Conservation (phyloP, 2,329 filamentous ascomycete genomes). For the Clonostachys sp. region DNA sequence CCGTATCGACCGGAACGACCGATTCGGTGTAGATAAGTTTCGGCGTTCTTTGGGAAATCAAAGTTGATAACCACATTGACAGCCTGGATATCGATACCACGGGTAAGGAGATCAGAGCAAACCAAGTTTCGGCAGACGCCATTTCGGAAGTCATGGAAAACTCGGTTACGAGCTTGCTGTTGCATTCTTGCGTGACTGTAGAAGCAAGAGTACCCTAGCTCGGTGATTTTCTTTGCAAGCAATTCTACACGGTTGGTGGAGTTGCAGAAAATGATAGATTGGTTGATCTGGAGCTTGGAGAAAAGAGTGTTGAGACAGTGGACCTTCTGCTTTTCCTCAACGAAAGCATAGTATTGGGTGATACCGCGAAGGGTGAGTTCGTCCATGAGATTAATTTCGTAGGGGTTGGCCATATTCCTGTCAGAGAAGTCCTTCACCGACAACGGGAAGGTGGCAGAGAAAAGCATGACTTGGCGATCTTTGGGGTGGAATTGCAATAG, state of each 20-base stretch:
- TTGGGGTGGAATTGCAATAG: constrained; percentile 92
- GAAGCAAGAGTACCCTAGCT: constrained; percentile 98
- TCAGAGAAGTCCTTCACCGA: constrained; percentile 98
- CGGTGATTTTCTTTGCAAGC: constrained; percentile 98
- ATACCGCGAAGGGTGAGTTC: constrained; percentile 97
- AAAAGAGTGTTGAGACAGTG: constrained; percentile 98
- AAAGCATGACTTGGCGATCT: constrained; percentile 98
- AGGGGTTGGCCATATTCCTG: constrained; percentile 93
- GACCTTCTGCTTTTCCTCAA: constrained; percentile 98
- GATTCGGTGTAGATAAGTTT: constrained; percentile 97
- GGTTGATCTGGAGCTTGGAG: constrained; percentile 98
- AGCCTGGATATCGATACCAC: constrained; percentile 98
- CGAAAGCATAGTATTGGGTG: constrained; percentile 98
- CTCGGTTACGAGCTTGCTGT: constrained; percentile 92
- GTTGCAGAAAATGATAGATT: constrained; percentile 99
- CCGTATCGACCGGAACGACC: constrained; percentile 96
- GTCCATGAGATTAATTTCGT: constrained; percentile 99
- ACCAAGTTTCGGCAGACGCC: constrained; percentile 97
- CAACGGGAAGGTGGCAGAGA: constrained; percentile 95
- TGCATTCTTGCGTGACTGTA: constrained; percentile 99
- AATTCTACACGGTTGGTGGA: constrained; percentile 97
- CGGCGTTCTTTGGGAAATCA: constrained; percentile 98
- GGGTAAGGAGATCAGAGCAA: constrained; percentile 93
- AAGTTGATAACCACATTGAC: constrained; percentile 99
- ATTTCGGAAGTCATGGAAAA: constrained; percentile 99